Evolutionary conservation across 805 yeast species (phyloP).

Genomic region (Lipomyces orientalis): DNA sequence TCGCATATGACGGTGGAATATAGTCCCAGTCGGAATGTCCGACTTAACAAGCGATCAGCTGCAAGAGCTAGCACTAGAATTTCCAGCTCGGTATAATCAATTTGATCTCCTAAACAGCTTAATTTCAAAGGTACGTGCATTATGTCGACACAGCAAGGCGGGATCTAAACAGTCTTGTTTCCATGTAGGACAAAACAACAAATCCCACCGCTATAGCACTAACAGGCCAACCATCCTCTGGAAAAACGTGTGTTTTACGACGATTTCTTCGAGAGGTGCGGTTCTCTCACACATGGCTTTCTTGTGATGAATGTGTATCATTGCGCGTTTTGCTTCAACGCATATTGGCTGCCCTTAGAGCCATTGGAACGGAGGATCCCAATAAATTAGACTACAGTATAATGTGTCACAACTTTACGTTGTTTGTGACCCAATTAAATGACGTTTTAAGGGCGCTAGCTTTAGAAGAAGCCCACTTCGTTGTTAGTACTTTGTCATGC

Average conservation of each 20-base stretch:
- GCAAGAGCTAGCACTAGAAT: constrained; percentile 11
- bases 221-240: constrained; percentile 24
- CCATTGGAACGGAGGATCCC: neutral
- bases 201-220: constrained; percentile 25
- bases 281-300: constrained; percentile 25
- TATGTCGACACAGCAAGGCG: neutral
- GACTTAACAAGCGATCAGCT: constrained; percentile 10
- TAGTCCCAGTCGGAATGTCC: neutral
- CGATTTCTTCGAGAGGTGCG: constrained; percentile 16
- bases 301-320: constrained; percentile 31
- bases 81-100: constrained; percentile 28
- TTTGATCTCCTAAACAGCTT: constrained; percentile 20
- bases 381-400: constrained; percentile 6
- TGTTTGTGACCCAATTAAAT: constrained; percentile 21
- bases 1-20: neutral
- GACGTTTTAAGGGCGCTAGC: constrained; percentile 4
- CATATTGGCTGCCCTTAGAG: constrained; percentile 16
- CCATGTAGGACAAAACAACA: constrained; percentile 16
- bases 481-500: constrained; percentile 1
- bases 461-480: constrained; percentile 13
- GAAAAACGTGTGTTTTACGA: constrained; percentile 21
- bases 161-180: neutral
- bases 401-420: constrained; percentile 12
- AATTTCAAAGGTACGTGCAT: constrained; percentile 21
- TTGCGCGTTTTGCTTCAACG: constrained; percentile 25